Evolutionary conservation across 2,329 filamentous ascomycete genomes (phyloP).

Genomic region (Arthrobotrys megalospora): DNA sequence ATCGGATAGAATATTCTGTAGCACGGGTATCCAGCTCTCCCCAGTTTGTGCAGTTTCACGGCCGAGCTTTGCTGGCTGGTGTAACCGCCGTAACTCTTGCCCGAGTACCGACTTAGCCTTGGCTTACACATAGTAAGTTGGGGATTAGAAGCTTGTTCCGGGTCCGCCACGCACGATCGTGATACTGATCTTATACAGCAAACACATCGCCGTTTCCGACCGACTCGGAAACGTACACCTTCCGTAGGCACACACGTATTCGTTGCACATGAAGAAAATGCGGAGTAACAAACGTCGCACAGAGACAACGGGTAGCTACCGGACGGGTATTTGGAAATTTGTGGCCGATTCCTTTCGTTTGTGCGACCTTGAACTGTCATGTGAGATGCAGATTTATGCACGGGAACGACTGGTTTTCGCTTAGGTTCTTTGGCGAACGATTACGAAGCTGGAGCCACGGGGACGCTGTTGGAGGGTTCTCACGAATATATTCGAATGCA

Average conservation of each 20-base stretch:
- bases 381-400: conserved; percentile 42
- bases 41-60: conserved; percentile 6
- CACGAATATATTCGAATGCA: not conserved
- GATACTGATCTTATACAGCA: conserved; percentile 30
- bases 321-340: conserved; percentile 19
- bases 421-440: conserved; percentile 33
- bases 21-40: conserved; percentile 14
- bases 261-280: conserved; percentile 36
- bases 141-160: conserved; percentile 12
- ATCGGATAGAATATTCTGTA: conserved; percentile 48
- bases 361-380: conserved; percentile 44
- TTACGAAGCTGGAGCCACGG: conserved; percentile 35
- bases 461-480: conserved; percentile 12
- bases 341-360: conserved; percentile 27
- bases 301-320: conserved; percentile 37
- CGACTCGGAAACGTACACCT: conserved; percentile 12
- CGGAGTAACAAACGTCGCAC: conserved; percentile 36
- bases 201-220: conserved; percentile 21
- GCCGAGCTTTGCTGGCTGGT: conserved; percentile 20
- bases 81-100: conserved; percentile 20
- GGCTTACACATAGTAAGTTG: not conserved
- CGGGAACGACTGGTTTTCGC: conserved; percentile 41
- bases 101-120: conserved; percentile 39
- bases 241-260: conserved; percentile 6
- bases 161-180: conserved; percentile 11